Evolutionary conservation across 371 early-diverging fungal genomes (phyloP).

Genomic region (Entomophthora muscae): DNA sequence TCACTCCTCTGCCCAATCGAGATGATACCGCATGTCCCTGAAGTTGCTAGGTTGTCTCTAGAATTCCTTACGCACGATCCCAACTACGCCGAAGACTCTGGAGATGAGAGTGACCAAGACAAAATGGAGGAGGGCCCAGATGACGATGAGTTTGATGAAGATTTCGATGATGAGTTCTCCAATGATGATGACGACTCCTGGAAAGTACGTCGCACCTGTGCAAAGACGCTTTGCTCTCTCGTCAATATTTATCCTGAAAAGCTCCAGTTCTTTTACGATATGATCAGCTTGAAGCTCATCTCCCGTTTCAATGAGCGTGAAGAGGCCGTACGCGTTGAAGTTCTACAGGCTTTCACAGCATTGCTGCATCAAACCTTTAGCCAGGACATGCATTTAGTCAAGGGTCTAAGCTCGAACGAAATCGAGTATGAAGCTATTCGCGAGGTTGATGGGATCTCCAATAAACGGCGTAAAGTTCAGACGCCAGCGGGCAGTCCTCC

Average conservation of each 20-base stretch:
- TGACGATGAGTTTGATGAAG: conserved; percentile 44
- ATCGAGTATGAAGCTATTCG: conserved; percentile 2
- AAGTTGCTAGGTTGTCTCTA: conserved; percentile 39
- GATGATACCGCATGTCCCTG: conserved; percentile 34
- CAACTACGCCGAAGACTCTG: conserved; percentile 55
- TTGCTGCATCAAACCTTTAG: conserved; percentile 53
- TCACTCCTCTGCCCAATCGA: conserved; percentile 59
- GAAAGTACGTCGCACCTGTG: conserved; percentile 79
- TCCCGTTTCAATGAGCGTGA: conserved; percentile 75
- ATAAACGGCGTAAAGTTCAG: conserved; percentile 13
- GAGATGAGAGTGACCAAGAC: conserved; percentile 44
- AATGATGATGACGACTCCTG: conserved; percentile 73
- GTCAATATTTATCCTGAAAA: conserved; percentile 43
- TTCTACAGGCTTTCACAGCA: conserved; percentile 54
- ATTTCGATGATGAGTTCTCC: conserved; percentile 62
- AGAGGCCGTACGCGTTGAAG: conserved; percentile 75
- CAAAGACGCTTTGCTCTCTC: conserved; percentile 61
- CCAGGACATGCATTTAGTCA: conserved; percentile 14
- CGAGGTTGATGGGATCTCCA: background rate
- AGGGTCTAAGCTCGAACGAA: conserved; percentile 16
- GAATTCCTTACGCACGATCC: conserved; percentile 72
- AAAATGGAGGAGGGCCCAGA: conserved; percentile 55
- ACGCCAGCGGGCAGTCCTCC: conserved; percentile 10
- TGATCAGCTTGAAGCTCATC: conserved; percentile 54
- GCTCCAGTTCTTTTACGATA: conserved; percentile 36